Evolutionary conservation across 2,329 filamentous ascomycete genomes (phyloP).

Genomic region (Dactylonectria macrodidyma): DNA sequence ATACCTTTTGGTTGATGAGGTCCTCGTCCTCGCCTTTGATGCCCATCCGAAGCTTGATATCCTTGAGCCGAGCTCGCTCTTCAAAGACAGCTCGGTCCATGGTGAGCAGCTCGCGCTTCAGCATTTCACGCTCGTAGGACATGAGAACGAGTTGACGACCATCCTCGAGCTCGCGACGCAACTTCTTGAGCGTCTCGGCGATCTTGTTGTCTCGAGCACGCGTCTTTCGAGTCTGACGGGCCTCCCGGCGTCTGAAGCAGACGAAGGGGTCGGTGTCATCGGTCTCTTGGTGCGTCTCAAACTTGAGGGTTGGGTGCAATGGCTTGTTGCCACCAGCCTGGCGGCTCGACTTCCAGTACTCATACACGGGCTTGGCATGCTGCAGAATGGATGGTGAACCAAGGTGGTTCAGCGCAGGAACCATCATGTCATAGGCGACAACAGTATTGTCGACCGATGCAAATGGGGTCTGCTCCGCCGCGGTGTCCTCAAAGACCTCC

Average conservation of each 20-base stretch:
- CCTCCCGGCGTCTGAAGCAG: constrained; percentile 95
- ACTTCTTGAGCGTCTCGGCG: constrained; percentile 92
- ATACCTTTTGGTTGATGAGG: constrained; percentile 92
- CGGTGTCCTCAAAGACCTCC: constrained; percentile 93
- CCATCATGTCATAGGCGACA: constrained; percentile 83
- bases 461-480: constrained; percentile 86
- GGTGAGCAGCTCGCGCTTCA: constrained; percentile 83
- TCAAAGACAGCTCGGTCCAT: constrained; percentile 86
- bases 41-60: constrained; percentile 87
- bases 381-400: constrained; percentile 64
- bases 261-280: constrained; percentile 98
- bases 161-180: constrained; percentile 92
- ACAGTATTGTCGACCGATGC: constrained; percentile 91
- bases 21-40: constrained; percentile 97
- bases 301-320: constrained; percentile 87
- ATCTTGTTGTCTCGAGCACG: constrained; percentile 93
- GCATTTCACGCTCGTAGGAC: constrained; percentile 84
- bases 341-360: constrained; percentile 87
- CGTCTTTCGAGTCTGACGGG: constrained; percentile 94
- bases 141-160: constrained; percentile 84
- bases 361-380: constrained; percentile 85
- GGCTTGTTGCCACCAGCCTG: constrained; percentile 77
- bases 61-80: constrained; percentile 85
- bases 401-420: constrained; percentile 73
- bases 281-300: constrained; percentile 93